Base-by-base conservation (phyloP, 306 rosid species). In the Citrullus amarus region DNA sequence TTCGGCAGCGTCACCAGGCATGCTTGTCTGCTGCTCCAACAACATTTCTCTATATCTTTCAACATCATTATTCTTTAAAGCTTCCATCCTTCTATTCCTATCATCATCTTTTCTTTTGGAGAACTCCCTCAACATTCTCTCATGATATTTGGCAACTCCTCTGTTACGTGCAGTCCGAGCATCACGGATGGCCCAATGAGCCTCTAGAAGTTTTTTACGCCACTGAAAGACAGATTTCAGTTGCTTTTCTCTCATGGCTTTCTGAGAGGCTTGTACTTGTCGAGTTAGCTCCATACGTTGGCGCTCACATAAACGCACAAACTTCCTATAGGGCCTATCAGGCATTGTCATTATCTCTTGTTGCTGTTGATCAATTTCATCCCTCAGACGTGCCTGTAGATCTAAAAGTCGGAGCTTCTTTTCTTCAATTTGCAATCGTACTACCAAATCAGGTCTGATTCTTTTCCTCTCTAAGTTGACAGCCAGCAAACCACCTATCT, bases 261-360 rank as follows among this genome's bases (percentile, higher is more conserved):
- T 91, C 79, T 91, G 98, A 59, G 97, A 89, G 67, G 96, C 92
- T 82, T 91, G 97, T 50, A 95, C 96, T 87, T 95, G 98, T 80
- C 98, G 87, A 54, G 93, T 75, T 43, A 95, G 93, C 80, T 95
- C 98, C 86, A 91, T 60, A 22, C 97, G 97, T 84, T 95, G 98
- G 63, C 97, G 98, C 88, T 95, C 98, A 76, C 98, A 95, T 78
- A 92, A 80, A 55, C 88, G 88, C 67, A 95, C 97, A 90, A 95
- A 95, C 88, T 92, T 95, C 51, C 97, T 88, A 78, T 95, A 92
- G 67, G 96, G 96, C 87, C 98, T 91, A 55, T 95, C 98, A 20
- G 97, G 95, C 97, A 95, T 95, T 82, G 97, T 93, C 97, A 95
- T 92, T 85, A 95, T 95, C 88, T 95, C 96, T 80, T 95, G 97